Conservation (phyloP, 2,329 filamentous ascomycete genomes). For the Didymella arachidicola region DNA sequence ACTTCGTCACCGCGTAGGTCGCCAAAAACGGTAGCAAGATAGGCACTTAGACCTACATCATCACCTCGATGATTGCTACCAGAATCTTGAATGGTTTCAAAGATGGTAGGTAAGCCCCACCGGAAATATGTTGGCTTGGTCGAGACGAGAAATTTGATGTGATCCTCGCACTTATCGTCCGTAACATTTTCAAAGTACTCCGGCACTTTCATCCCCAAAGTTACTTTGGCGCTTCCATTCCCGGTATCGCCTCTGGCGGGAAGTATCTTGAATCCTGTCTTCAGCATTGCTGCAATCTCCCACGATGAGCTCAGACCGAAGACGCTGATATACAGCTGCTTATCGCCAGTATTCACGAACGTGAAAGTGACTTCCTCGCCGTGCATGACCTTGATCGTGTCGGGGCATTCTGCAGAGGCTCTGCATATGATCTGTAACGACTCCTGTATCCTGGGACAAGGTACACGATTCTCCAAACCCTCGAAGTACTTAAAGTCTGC, state of each 20-base stretch:
- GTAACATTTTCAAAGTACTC: not conserved
- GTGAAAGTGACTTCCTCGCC: not conserved
- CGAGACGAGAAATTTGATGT: not conserved
- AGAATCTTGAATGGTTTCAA: not conserved
- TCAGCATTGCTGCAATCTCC: not conserved
- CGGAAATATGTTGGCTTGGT: not conserved
- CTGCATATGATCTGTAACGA: not conserved
- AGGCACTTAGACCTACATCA: not conserved
- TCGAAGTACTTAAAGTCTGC: conserved; percentile 1
- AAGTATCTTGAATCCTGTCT: not conserved
- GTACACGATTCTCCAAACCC: not conserved
- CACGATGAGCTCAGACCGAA: not conserved
- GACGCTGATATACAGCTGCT: not conserved
- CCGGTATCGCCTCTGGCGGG: not conserved
- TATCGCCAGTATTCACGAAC: not conserved
- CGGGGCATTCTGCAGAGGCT: not conserved
- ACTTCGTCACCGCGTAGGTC: not conserved
- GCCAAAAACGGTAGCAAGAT: not conserved
- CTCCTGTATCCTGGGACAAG: not conserved
- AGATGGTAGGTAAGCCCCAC: not conserved
- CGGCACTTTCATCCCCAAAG: not conserved
- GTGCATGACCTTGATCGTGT: not conserved
- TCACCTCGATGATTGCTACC: not conserved
- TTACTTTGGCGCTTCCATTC: not conserved
- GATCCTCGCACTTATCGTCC: not conserved